Evolutionary conservation across 192 early-diverging fungal species (phyloP).

Genomic region (Dispira parvispora): DNA sequence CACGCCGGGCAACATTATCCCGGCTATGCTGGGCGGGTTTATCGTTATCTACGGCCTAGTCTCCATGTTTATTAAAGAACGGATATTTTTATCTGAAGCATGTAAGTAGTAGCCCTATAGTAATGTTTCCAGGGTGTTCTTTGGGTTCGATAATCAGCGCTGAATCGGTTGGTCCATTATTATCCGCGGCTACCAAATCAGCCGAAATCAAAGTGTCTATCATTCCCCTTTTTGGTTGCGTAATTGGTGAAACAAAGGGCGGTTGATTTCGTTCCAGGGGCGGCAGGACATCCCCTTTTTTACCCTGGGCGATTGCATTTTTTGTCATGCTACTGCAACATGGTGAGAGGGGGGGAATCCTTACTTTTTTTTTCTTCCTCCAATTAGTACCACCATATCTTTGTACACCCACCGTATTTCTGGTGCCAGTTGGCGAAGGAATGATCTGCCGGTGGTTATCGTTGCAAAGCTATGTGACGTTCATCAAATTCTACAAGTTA

Average conservation of each 20-base stretch:
- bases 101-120: slow-evolving; percentile 24
- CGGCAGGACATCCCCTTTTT: too few species aligned
- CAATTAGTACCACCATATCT: too few species aligned
- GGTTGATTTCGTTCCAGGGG: background rate
- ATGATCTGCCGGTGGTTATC: too few species aligned
- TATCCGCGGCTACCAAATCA: background rate
- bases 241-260: background rate
- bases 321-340: too few species aligned
- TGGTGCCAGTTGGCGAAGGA: too few species aligned
- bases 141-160: background rate
- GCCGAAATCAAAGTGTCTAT: background rate
- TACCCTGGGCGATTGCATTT: too few species aligned
- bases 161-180: background rate
- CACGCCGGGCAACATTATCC: slow-evolving; percentile 19
- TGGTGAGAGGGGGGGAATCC: too few species aligned
- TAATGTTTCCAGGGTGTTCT: background rate
- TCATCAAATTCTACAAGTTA: too few species aligned
- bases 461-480: too few species aligned
- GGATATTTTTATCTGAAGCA: slow-evolving; percentile 53
- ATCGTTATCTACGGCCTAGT: slow-evolving; percentile 46
- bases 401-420: too few species aligned
- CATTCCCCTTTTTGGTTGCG: background rate
- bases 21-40: slow-evolving; percentile 49
- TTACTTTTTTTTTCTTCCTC: background rate
- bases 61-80: slow-evolving; percentile 49